A percentile compares a stretch with the other conserved stretches of the same genome.
Evolutionary conservation across 148 eudicot species (phyloP).

Genomic region (Limonium bicolor): DNA sequence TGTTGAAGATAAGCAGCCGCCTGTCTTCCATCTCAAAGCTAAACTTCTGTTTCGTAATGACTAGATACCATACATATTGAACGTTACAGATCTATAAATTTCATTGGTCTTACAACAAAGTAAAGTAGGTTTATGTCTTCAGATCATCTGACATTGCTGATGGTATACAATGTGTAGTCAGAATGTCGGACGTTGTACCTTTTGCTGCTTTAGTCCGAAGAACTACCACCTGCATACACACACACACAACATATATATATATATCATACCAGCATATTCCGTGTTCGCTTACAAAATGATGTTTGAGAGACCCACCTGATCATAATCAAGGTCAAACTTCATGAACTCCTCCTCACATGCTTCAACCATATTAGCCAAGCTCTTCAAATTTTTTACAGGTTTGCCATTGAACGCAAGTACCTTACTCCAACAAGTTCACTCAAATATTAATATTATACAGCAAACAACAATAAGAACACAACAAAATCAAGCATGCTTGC

Average conservation of each 20-base stretch:
- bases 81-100: too few species aligned
- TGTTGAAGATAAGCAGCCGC: too few species aligned
- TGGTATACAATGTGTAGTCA: slow-evolving; percentile 83
- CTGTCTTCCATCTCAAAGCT: too few species aligned
- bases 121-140: too few species aligned
- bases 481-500: neutral
- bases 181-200: slow-evolving; percentile 77
- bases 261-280: neutral
- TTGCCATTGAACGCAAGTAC: slow-evolving; percentile 73
- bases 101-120: too few species aligned
- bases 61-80: too few species aligned
- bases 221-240: slow-evolving; percentile 53
- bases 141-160: slow-evolving; percentile 93
- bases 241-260: neutral
- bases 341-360: slow-evolving; percentile 64
- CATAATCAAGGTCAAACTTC: slow-evolving; percentile 75
- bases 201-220: slow-evolving; percentile 71
- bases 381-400: slow-evolving; percentile 77
- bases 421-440: slow-evolving; percentile 11
- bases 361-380: slow-evolving; percentile 83
- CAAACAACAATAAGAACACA: neutral
- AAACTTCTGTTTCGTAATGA: too few species aligned
- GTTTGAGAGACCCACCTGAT: slow-evolving; percentile 40
- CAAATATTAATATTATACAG: too few species aligned
- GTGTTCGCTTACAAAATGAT: neutral